Evolutionary conservation across 352 stramenopile genomes (phyloP), one percentile per base, ranked within the genome.

Genomic region (Albugo laibachii): DNA sequence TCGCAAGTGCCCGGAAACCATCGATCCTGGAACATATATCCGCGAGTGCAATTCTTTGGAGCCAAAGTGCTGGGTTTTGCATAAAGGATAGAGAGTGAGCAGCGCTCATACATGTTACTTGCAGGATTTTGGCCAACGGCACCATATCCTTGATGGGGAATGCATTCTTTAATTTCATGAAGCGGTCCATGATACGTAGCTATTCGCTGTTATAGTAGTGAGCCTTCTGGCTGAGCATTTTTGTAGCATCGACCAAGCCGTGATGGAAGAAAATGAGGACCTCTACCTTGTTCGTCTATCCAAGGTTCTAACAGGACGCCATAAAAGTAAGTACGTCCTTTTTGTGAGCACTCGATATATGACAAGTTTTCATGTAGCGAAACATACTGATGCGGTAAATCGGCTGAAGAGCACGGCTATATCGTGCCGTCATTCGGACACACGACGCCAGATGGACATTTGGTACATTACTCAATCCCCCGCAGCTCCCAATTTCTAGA

Each of bases 401-500:
- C 94, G n/a, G 62, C 51, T 18, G 71, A 69, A 8, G 71, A 84
- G 50, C 93, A 98, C 13, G 93, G 94, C 49, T 82, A 73, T 12
- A 83, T 95, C 66, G 97, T 97, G 11, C 89, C 92, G 48, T 98
- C 91, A 19, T 95, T 80, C 10, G 85, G 75, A 48, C 93, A 98
- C 2, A 97, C 83, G 0, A 82, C 72, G 12, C 92, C 92, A 5
- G 93, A 83, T 0, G 92, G 74, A 65, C 92, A 98, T 18, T 73
- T 64, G 5, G 69, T 83, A 60, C 93, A 98, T 55, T 97, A 88
- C 24, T 84, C 72, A 27, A 92, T 75, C n/a, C 93, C 81, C 43
- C 91, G 77, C 2, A 98, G 61, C 43, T 96, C 87, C 89, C 92
- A 98, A 63, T 98, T 97, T 63, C 97, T 98, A 13, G 83, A 96